phyloP scores from a whole-genome alignment of 805 yeast species.

The Kazachstania taianensis region DNA sequence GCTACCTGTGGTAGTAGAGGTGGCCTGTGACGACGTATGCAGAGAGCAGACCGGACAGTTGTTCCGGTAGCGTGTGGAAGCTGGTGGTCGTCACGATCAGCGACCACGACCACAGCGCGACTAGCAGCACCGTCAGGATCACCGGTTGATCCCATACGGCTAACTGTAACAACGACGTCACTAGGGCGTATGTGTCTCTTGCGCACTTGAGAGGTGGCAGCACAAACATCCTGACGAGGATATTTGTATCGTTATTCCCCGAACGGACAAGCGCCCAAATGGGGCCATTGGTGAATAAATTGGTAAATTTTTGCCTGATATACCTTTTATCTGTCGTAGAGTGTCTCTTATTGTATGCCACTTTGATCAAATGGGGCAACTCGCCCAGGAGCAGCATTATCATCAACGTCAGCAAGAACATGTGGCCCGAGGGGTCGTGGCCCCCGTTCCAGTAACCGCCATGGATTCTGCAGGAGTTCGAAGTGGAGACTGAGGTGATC shows the following conservation, averaged over 20 bases:
- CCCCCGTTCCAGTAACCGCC: constrained; percentile 78
- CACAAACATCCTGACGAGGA: neutral
- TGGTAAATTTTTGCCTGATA: neutral
- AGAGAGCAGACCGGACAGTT: constrained; percentile 56
- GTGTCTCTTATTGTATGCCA: too few relatives aligned
- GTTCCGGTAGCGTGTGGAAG: constrained; percentile 75
- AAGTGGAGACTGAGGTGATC: constrained; percentile 6
- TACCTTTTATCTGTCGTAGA: neutral
- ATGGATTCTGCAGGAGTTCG: constrained; percentile 39
- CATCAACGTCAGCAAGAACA: constrained; percentile 48
- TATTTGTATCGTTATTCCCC: neutral
- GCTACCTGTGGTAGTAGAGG: neutral
- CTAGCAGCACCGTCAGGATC: constrained; percentile 26
- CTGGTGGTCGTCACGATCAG: constrained; percentile 71
- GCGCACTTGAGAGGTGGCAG: neutral
- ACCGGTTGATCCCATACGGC: constrained; percentile 21
- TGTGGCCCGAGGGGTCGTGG: constrained; percentile 94
- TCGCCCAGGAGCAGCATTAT: constrained; percentile 53
- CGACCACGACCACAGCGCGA: constrained; percentile 75
- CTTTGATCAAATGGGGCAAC: constrained; percentile 14
- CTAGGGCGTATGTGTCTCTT: neutral
- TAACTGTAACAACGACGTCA: neutral
- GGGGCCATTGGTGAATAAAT: too few relatives aligned
- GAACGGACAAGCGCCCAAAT: too few relatives aligned
- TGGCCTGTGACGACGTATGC: constrained; percentile 28